Evolutionary conservation across 768 basidiomycete genomes (phyloP).

Genomic region (Leccinum ochraceum): DNA sequence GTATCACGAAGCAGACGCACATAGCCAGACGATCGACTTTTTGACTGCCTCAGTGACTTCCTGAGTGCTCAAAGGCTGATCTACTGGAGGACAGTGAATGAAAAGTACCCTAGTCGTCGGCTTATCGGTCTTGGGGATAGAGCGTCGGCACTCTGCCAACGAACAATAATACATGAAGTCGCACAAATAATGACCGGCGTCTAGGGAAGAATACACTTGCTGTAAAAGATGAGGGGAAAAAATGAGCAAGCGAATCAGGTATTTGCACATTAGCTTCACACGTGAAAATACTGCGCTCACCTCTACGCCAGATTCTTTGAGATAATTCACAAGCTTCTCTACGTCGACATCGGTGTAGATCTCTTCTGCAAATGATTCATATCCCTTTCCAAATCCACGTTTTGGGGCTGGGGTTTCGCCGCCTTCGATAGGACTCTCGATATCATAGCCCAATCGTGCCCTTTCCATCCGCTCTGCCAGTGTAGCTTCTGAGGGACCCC

Average conservation of each 20-base stretch:
- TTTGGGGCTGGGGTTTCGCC: constrained; percentile 33
- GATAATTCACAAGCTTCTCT: constrained; percentile 37
- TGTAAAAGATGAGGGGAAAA: constrained; percentile 26
- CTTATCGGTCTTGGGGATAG: constrained; percentile 31
- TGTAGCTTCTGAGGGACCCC: constrained; percentile 23
- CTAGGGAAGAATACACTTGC: constrained; percentile 73
- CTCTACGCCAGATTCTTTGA: constrained; percentile 34
- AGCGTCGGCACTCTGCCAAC: constrained; percentile 63
- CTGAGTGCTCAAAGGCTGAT: constrained; percentile 61
- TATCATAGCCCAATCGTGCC: constrained; percentile 30
- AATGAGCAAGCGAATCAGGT: constrained; percentile 3
- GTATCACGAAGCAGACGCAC: constrained; percentile 25
- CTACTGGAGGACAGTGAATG: constrained; percentile 70
- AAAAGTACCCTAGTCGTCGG: constrained; percentile 53
- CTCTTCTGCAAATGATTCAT: constrained; percentile 38
- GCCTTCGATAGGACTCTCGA: constrained; percentile 28
- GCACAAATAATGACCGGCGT: constrained; percentile 74
- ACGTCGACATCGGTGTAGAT: constrained; percentile 39
- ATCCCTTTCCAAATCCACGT: constrained; percentile 39
- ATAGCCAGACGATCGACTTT: constrained; percentile 63
- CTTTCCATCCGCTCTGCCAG: constrained; percentile 31
- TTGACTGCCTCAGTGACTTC: constrained; percentile 69
- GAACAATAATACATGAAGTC: constrained; percentile 81
- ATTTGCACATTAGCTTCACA: constrained; percentile 1
- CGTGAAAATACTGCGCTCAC: constrained; percentile 24